These are phyloP conservation scores for Xylariaceae sp. DNA, from an alignment of 2,329 filamentous ascomycete genomes.

Conservation along the genomic window DNA sequence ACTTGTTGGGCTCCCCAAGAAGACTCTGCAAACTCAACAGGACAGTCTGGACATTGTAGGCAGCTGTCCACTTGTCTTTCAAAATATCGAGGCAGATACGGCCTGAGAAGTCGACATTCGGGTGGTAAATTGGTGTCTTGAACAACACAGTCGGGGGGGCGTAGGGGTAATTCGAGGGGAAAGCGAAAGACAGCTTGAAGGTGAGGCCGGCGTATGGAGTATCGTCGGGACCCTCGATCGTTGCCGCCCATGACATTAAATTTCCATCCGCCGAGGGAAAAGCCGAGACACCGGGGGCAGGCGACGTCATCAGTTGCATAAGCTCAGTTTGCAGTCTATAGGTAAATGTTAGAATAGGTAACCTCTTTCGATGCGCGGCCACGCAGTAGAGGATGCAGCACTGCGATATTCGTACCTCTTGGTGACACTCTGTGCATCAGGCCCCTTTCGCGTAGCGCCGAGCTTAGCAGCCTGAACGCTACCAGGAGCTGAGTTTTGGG, in stretches of 20 bases:
- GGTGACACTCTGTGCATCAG: constrained; percentile 76
- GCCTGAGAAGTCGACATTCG: constrained; percentile 96
- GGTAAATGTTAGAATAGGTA: constrained; percentile 3
- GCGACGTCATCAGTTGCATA: constrained; percentile 97
- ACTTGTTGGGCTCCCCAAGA: constrained; percentile 98
- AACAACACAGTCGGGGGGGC: constrained; percentile 89
- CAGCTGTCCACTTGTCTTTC: constrained; percentile 98
- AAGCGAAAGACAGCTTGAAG: constrained; percentile 91
- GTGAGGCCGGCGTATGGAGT: constrained; percentile 89
- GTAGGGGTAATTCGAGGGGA: constrained; percentile 93
- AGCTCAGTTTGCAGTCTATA: constrained; percentile 91
- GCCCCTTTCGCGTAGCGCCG: constrained; percentile 60
- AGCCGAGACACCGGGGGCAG: constrained; percentile 90
- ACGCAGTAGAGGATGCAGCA: neutral
- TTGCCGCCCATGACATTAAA: constrained; percentile 90
- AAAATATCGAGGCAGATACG: constrained; percentile 97
- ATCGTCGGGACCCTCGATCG: constrained; percentile 87
- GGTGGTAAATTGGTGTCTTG: constrained; percentile 99
- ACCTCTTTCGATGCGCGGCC: constrained; percentile 22
- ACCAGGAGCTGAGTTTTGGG: constrained; percentile 72
- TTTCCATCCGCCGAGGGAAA: constrained; percentile 92
- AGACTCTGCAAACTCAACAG: constrained; percentile 93
- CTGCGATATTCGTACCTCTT: constrained; percentile 65
- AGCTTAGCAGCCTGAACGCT: constrained; percentile 68
- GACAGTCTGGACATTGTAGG: constrained; percentile 95